Evolutionary conservation across 345 rosid genomes (phyloP).

Genomic region (Limnanthes douglasii): DNA sequence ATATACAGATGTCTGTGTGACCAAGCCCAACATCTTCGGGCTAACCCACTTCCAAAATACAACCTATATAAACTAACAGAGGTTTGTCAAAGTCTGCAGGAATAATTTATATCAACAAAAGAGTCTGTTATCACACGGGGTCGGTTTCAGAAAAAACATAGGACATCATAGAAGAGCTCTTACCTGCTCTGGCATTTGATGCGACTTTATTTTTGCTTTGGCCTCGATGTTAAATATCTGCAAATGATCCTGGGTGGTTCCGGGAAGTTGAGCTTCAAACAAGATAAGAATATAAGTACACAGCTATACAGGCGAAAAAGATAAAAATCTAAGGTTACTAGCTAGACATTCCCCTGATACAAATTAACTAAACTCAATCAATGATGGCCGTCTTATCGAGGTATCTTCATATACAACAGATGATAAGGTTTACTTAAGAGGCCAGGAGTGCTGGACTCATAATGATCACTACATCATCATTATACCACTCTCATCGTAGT

Average conservation of each 20-base stretch:
- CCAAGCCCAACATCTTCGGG: constrained; percentile 87
- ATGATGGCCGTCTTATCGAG: no score
- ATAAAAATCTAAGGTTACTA: not conserved
- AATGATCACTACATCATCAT: no score
- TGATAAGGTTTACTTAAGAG: no score
- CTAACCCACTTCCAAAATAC: constrained; percentile 98
- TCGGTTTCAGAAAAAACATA: not conserved
- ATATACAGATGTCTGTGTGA: constrained; percentile 77
- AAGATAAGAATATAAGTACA: constrained; percentile 5
- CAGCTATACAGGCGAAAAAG: not conserved
- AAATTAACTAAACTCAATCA: no score
- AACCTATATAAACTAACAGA: constrained; percentile 53
- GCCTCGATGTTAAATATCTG: constrained; percentile 97
- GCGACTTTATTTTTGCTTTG: constrained; percentile 86
- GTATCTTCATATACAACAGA: no score
- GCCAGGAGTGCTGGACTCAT: no score
- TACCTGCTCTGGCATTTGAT: constrained; percentile 99
- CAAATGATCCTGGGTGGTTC: constrained; percentile 93
- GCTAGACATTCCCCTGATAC: no score
- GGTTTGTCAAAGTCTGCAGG: no score
- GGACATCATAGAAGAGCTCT: constrained; percentile 6
- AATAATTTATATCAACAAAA: constrained; percentile 2
- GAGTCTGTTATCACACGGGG: not conserved
- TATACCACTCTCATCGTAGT: no score
- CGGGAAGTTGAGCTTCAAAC: constrained; percentile 81